Percentiles rank a stretch among this genome's conserved stretches.
These are phyloP conservation scores for Cladosporium oxysporum DNA, from an alignment of 2,329 filamentous ascomycete species.

Conservation along the genomic window DNA sequence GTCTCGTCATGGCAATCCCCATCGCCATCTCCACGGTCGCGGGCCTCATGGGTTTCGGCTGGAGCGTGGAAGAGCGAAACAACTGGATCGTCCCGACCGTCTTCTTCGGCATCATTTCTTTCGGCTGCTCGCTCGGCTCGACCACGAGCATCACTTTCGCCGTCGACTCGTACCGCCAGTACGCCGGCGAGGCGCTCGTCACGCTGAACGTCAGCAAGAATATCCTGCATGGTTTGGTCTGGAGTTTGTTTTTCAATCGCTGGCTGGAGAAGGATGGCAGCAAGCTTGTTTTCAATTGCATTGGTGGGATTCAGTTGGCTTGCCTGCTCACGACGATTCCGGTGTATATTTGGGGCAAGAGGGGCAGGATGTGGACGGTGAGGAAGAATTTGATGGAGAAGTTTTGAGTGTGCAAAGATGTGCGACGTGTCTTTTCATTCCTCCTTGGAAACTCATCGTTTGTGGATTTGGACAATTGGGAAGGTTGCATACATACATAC, in stretches of 20 bases:
- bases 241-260: conserved; percentile 80
- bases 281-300: conserved; percentile 75
- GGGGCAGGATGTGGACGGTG: conserved; percentile 91
- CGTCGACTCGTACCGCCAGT: conserved; percentile 89
- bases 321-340: conserved; percentile 76
- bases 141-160: conserved; percentile 93
- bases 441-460: not conserved
- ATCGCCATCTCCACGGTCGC: conserved; percentile 76
- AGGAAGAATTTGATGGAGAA: conserved; percentile 84
- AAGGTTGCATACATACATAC: not conserved
- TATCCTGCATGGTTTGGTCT: conserved; percentile 85
- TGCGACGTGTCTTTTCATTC: not conserved
- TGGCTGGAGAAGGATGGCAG: conserved; percentile 79
- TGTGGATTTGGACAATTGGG: not conserved
- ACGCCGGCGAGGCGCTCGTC: conserved; percentile 90
- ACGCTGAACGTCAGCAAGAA: conserved; percentile 96
- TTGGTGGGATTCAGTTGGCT: conserved; percentile 82
- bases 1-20: conserved; percentile 82
- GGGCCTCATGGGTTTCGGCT: conserved; percentile 95
- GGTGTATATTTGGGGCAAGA: conserved; percentile 93
- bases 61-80: conserved; percentile 75
- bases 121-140: conserved; percentile 85
- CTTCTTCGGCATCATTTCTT: conserved; percentile 90
- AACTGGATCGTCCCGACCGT: conserved; percentile 89
- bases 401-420: conserved; percentile 46